Evolutionary conservation across 768 basidiomycete species (phyloP).

Genomic region (Thelephora aurantiotincta): DNA sequence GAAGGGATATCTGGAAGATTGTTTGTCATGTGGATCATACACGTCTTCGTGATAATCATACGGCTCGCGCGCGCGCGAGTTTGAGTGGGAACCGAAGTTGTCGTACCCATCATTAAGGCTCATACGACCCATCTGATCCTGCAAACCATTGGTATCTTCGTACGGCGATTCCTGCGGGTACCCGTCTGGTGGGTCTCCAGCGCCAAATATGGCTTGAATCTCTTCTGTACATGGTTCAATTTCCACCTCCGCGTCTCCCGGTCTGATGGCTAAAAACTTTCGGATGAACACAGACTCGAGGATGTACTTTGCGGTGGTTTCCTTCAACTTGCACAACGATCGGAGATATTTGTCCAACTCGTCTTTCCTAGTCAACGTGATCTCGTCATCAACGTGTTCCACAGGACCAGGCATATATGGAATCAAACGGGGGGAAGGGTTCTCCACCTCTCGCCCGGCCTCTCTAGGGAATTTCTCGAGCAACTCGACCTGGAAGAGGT

Average conservation of each 20-base stretch:
- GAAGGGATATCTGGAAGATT: conserved; percentile 26
- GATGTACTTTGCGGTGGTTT: conserved; percentile 59
- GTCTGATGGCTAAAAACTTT: conserved; percentile 69
- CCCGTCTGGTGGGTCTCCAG: neutral
- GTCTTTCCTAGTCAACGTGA: conserved; percentile 65
- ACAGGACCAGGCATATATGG: conserved; percentile 98
- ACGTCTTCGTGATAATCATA: conserved; percentile 39
- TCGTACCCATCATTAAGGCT: conserved; percentile 33
- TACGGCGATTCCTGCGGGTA: conserved; percentile 10
- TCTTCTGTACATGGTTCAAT: conserved; percentile 44
- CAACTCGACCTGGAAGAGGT: conserved; percentile 87
- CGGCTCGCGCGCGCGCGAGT: conserved; percentile 8
- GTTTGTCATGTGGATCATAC: conserved; percentile 24
- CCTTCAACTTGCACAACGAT: conserved; percentile 60
- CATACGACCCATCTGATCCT: conserved; percentile 33
- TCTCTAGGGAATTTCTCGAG: conserved; percentile 82
- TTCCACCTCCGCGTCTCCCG: conserved; percentile 72
- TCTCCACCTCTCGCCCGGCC: conserved; percentile 45
- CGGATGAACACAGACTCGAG: conserved; percentile 70
- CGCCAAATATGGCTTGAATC: conserved; percentile 37
- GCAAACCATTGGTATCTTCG: conserved; percentile 23
- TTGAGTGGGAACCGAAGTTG: conserved; percentile 49
- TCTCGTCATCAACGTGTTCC: conserved; percentile 63
- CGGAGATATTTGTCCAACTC: conserved; percentile 87
- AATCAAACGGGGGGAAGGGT: conserved; percentile 46